phyloP scores from a whole-genome alignment of 2,329 filamentous ascomycete species.

The Botrytis medusae region DNA sequence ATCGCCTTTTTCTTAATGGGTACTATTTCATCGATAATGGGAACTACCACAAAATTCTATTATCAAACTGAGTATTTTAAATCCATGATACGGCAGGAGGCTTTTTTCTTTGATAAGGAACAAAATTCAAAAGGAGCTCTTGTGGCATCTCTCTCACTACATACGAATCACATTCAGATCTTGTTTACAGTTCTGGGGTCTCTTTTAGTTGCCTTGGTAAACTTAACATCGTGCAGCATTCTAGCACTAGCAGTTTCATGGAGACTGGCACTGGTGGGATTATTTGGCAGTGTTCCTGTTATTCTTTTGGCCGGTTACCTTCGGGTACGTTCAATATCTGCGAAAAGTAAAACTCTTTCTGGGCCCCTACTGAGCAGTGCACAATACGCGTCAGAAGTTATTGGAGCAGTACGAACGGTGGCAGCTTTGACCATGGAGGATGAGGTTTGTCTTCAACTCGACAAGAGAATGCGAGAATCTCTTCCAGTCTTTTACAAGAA shows the following conservation, averaged over 20 bases:
- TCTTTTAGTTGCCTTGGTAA: conserved; percentile 6
- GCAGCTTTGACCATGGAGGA: conserved; percentile 46
- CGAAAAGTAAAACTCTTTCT: conserved; percentile 42
- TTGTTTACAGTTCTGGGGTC: conserved; percentile 32
- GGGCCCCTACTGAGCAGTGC: conserved; percentile 49
- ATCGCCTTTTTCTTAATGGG: conserved; percentile 88
- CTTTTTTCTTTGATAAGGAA: conserved; percentile 82
- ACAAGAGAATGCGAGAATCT: conserved; percentile 37
- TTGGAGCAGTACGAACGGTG: conserved; percentile 47
- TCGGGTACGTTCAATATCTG: conserved; percentile 58
- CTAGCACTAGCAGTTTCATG: conserved; percentile 33
- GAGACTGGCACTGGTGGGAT: conserved; percentile 41
- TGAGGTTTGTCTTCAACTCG: conserved; percentile 40
- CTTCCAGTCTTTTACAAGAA: conserved; percentile 26
- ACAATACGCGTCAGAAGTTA: conserved; percentile 47
- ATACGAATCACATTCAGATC: conserved; percentile 70
- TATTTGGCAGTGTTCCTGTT: conserved; percentile 54
- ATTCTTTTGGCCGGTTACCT: conserved; percentile 50
- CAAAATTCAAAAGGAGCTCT: conserved; percentile 84
- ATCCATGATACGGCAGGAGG: conserved; percentile 83
- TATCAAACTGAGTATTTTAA: conserved; percentile 66
- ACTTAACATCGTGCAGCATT: conserved; percentile 61
- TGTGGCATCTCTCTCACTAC: conserved; percentile 81
- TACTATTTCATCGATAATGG: conserved; percentile 87
- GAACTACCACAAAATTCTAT: conserved; percentile 90